Evolutionary conservation across 371 early-diverging fungal genomes (phyloP).

Genomic region (Umbelopsis sp.): DNA sequence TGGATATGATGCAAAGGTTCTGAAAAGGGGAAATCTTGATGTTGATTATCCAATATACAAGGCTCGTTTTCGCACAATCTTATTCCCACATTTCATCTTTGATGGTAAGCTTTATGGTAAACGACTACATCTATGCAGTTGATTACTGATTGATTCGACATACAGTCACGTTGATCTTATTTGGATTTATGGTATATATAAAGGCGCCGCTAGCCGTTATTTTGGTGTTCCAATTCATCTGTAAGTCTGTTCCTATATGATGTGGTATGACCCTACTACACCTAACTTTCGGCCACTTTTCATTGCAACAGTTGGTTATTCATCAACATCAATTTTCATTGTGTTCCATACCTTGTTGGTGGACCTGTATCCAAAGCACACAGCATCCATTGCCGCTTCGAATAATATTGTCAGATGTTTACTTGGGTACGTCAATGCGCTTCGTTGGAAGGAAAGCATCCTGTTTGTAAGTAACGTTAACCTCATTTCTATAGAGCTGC

Average conservation of each 20-base stretch:
- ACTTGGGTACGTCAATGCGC: slow-evolving; percentile 25
- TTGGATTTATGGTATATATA: slow-evolving; percentile 37
- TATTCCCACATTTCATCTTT: slow-evolving; percentile 17
- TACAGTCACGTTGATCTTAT: slow-evolving; percentile 13
- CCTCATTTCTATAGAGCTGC: slow-evolving; percentile 21
- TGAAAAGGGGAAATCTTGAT: slow-evolving; percentile 21
- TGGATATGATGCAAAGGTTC: neutral
- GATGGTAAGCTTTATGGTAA: neutral
- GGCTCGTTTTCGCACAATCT: slow-evolving; percentile 33
- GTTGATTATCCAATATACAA: slow-evolving; percentile 30
- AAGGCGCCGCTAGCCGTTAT: slow-evolving; percentile 32
- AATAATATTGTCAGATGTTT: slow-evolving; percentile 46
- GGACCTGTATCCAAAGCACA: slow-evolving; percentile 42
- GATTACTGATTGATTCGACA: neutral
- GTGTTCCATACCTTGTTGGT: slow-evolving; percentile 39
- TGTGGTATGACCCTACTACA: neutral
- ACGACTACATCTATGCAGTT: too few relatives aligned
- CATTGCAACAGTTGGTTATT: slow-evolving; percentile 27
- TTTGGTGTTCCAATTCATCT: slow-evolving; percentile 36
- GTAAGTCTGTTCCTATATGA: slow-evolving; percentile 21
- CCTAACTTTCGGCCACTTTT: neutral
- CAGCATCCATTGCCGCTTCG: slow-evolving; percentile 48
- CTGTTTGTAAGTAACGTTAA: neutral
- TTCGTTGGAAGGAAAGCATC: too few relatives aligned
- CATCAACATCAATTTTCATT: slow-evolving; percentile 26